Conservation (phyloP, 139 green algal species). For the Auxenochlorella protothecoides region DNA sequence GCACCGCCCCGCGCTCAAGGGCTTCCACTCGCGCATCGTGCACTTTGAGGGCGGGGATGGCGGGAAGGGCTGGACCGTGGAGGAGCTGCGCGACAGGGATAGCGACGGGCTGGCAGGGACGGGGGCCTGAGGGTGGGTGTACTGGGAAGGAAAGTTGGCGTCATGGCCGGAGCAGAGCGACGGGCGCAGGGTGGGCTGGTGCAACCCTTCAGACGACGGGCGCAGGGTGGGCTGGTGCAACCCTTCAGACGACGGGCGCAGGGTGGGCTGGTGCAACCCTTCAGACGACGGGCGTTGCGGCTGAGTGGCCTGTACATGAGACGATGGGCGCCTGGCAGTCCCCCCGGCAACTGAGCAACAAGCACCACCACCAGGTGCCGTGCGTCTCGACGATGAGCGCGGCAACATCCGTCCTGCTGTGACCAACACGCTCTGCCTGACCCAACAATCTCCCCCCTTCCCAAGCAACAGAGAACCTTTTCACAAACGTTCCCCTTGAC, state of each 20-base stretch:
- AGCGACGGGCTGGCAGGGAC: constrained; percentile 6
- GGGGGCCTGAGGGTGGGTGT: too few relatives aligned
- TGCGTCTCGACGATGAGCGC: too few relatives aligned
- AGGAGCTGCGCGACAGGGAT: constrained; percentile 13
- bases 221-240: background rate
- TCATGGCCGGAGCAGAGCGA: background rate
- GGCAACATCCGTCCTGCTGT: too few relatives aligned
- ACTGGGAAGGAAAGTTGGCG: background rate
- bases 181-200: background rate
- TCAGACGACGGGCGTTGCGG: background rate
- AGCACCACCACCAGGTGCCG: too few relatives aligned
- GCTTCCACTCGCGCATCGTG: constrained; percentile 35
- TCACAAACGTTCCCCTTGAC: too few relatives aligned
- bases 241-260: background rate
- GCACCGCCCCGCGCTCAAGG: constrained; percentile 56
- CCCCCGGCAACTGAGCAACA: too few relatives aligned
- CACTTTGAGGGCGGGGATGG: constrained; percentile 21
- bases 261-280: background rate
- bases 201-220: background rate
- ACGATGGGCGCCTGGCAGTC: too few relatives aligned
- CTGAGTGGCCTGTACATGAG: background rate
- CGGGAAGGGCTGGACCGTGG: constrained; percentile 9
- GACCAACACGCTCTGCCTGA: too few relatives aligned
- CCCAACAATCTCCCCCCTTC: too few relatives aligned
- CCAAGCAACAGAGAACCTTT: too few relatives aligned